Conservation (phyloP, 768 basidiomycete genomes). For the Hygrophoropsis aurantiaca region DNA sequence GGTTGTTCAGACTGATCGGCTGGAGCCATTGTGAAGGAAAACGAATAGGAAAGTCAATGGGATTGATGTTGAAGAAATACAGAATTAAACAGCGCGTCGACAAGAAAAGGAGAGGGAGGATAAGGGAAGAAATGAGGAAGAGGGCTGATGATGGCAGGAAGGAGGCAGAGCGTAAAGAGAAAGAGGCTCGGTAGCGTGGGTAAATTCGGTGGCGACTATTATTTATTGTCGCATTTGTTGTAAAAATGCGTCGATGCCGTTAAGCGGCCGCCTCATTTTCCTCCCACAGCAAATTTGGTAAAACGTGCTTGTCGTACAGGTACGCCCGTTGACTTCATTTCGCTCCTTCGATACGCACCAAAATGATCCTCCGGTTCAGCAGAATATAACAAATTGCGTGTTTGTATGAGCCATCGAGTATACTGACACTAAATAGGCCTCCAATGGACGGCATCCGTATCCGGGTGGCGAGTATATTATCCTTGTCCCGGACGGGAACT, state of each 20-base stretch:
- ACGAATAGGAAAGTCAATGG: conserved; percentile 12
- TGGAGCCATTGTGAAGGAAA: conserved; percentile 34
- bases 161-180: conserved; percentile 12
- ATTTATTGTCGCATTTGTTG: conserved; percentile 25
- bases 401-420: too few relatives aligned
- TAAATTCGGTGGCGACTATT: conserved; percentile 17
- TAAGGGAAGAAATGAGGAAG: conserved; percentile 30
- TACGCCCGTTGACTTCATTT: neutral
- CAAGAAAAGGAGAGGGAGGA: conserved; percentile 30
- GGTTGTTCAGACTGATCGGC: conserved; percentile 42
- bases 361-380: too few relatives aligned
- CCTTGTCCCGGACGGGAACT: too few relatives aligned
- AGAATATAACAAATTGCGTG: too few relatives aligned
- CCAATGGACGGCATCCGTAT: too few relatives aligned
- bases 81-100: conserved; percentile 19
- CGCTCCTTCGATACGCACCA: too few relatives aligned
- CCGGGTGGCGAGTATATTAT: too few relatives aligned
- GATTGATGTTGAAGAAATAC: conserved; percentile 19
- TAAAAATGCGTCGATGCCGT: conserved; percentile 11
- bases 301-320: neutral
- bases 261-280: conserved; percentile 14
- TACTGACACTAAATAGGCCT: too few relatives aligned
- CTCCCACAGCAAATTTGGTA: conserved; percentile 5
- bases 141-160: conserved; percentile 20
- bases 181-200: conserved; percentile 30